Base-by-base conservation (phyloP, 371 early-diverging fungal genomes). In the Actinomortierella wolfii region DNA sequence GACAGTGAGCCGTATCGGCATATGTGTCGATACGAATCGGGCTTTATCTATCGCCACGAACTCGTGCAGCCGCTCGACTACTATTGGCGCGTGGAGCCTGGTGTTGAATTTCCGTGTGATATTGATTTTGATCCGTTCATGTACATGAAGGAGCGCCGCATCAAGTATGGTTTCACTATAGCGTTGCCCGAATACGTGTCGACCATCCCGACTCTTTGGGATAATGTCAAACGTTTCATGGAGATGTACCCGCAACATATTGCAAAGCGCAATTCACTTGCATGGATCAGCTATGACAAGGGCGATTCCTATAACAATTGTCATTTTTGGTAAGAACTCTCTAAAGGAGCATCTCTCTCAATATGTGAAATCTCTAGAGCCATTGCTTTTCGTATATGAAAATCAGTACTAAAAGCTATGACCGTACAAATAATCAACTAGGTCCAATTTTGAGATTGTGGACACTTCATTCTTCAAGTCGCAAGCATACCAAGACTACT, bases 51-150 rank as follows among this genome's bases (percentile, higher is more conserved):
- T 76, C 80, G 86, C 49, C 96, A 97, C 67, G 89, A 91, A 48
- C 73, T 94, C 6, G 73, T 97, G 26, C 79, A 79, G 43, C 77
- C 87, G 48, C 92, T 89, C 59, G 91, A 95, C 63, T 98, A 89
- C 71, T 98, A 96, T 76, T 98, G 98, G 99, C 81, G 99, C 11
- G 83, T 98, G 13, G 99, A 98, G 67, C 99, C 99, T 2, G 90
- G 88, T 45, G 96, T 97, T 3, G 82, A 88, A 40, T 96, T 91
- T 61, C 85, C 82, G 58, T 98, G 98, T 70, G 87, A 95, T 57
- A 78, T 98, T 20, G 89, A 89, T 63, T 87, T 90, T 73, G 98
- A 98, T 75, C 93, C 95, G 6, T 97, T 98, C 78, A 66, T 75
- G 63, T 92, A 78, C 66, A 92, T 95, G 92, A 78, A 81, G 50